Conservation (phyloP, 2,329 filamentous ascomycete genomes). For the Oidium heveae region DNA sequence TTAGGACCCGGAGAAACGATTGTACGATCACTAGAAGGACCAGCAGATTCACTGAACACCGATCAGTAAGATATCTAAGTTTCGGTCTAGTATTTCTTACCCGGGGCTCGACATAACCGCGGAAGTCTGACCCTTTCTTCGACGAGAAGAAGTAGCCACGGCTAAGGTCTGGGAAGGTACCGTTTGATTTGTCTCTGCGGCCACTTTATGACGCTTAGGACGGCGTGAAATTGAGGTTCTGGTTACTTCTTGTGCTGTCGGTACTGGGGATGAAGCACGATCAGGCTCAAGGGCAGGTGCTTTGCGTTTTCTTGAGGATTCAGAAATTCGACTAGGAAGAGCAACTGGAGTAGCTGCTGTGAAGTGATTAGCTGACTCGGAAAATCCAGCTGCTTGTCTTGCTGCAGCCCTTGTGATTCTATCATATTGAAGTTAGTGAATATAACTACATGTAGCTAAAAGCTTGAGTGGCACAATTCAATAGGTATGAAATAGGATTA, state of each 20-base stretch:
- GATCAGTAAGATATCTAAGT: constrained; percentile 2
- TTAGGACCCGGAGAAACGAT: constrained; percentile 32
- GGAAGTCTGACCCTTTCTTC: constrained; percentile 33
- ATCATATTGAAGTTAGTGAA: constrained; percentile 23
- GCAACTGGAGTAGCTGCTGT: constrained; percentile 11
- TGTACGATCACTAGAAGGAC: constrained; percentile 32
- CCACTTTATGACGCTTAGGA: constrained; percentile 46
- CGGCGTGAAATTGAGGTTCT: constrained; percentile 25
- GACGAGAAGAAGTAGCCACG: constrained; percentile 19
- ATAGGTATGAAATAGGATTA: not conserved
- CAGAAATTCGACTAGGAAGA: constrained; percentile 19
- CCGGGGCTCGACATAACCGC: constrained; percentile 49
- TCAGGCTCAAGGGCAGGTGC: constrained; percentile 26
- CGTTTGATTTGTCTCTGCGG: constrained; percentile 20
- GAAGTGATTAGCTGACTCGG: constrained; percentile 15
- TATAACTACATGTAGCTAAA: not conserved
- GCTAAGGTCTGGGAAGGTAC: constrained; percentile 14
- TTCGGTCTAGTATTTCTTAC: constrained; percentile 21
- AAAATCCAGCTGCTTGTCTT: constrained; percentile 49
- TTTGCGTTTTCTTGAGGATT: constrained; percentile 53
- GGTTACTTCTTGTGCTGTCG: constrained; percentile 5
- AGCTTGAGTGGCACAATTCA: too few relatives aligned
- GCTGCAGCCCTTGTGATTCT: constrained; percentile 91
- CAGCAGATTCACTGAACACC: constrained; percentile 31
- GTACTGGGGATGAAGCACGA: constrained; percentile 17